Evolutionary conservation across 495 filamentous ascomycete species (phyloP).

Genomic region (Penicillium daleae): DNA sequence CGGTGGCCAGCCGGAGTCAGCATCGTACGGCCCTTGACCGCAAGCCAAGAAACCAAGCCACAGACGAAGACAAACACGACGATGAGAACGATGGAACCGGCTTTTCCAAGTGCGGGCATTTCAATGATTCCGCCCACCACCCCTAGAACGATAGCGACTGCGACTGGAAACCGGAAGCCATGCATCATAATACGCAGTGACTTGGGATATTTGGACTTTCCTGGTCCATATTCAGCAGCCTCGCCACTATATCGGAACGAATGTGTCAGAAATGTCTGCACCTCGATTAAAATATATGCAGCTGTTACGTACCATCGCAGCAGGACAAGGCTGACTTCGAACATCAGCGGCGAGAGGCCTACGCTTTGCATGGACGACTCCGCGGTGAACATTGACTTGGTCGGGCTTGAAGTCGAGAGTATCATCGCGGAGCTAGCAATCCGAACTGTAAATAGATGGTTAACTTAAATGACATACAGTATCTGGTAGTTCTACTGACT

Average conservation of each 20-base stretch:
- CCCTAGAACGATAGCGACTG: slow-evolving; percentile 31
- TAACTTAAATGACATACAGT: no score
- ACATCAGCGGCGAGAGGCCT: slow-evolving; percentile 41
- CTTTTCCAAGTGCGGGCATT: slow-evolving; percentile 25
- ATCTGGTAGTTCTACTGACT: slow-evolving; percentile 25
- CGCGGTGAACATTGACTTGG: slow-evolving; percentile 29
- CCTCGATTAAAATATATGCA: background rate
- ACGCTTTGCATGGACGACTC: slow-evolving; percentile 34
- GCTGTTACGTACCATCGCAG: slow-evolving; percentile 31
- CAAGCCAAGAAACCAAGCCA: slow-evolving; percentile 31
- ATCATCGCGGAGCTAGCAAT: slow-evolving; percentile 35
- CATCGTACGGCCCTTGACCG: slow-evolving; percentile 25
- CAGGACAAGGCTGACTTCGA: slow-evolving; percentile 41
- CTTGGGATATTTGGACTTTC: slow-evolving; percentile 35
- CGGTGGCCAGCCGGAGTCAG: slow-evolving; percentile 30
- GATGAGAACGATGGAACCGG: slow-evolving; percentile 31
- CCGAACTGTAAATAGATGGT: slow-evolving; percentile 26
- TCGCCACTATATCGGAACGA: slow-evolving; percentile 30
- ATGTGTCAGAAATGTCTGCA: background rate
- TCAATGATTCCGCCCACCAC: slow-evolving; percentile 31
- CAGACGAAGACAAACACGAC: slow-evolving; percentile 34
- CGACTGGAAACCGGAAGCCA: slow-evolving; percentile 34
- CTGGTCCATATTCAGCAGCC: slow-evolving; percentile 34
- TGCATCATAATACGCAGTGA: slow-evolving; percentile 20
- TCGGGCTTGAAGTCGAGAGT: slow-evolving; percentile 26